phyloP scores from a whole-genome alignment of 1,139 yeast genomes.

The Sugiyamaella grinbergsii region DNA sequence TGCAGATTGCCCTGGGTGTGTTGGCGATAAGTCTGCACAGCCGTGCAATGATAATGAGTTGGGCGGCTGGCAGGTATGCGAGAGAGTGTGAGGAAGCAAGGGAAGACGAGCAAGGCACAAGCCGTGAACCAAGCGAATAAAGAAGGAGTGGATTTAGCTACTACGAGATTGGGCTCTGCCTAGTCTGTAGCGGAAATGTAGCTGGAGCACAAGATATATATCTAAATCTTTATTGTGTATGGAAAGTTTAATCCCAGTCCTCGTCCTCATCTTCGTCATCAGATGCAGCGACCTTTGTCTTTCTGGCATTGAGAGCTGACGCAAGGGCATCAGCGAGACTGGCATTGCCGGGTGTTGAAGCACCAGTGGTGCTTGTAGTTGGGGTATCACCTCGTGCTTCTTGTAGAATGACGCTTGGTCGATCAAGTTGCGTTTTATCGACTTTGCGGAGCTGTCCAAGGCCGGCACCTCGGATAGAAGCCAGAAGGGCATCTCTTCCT shows the following conservation, averaged over 20 bases:
- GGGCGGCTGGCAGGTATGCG: no score
- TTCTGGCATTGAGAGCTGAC: conserved; percentile 79
- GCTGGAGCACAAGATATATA: no score
- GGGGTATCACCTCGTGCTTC: conserved; percentile 67
- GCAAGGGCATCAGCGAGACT: conserved; percentile 85
- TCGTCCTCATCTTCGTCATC: conserved; percentile 85
- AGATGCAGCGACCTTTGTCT: conserved; percentile 77
- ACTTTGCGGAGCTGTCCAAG: conserved; percentile 67
- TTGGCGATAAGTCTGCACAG: not conserved
- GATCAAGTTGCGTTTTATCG: conserved; percentile 81
- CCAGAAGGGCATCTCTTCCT: conserved; percentile 79
- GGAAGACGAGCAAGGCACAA: not conserved
- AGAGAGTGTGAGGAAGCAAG: no score
- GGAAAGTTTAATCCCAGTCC: conserved; percentile 55
- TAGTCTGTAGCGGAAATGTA: no score
- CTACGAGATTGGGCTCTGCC: conserved; percentile 8
- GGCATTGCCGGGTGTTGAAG: conserved; percentile 53
- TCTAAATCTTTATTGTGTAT: no score
- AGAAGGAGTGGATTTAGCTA: no score
- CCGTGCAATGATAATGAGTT: no score
- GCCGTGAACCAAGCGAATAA: no score
- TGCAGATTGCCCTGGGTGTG: not conserved
- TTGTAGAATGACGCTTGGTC: conserved; percentile 69
- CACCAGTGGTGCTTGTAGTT: conserved; percentile 39
- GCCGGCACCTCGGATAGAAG: conserved; percentile 83